These are phyloP conservation scores for Petrea volubilis DNA, from an alignment of 257 asterid genomes.

Conservation along the genomic window DNA sequence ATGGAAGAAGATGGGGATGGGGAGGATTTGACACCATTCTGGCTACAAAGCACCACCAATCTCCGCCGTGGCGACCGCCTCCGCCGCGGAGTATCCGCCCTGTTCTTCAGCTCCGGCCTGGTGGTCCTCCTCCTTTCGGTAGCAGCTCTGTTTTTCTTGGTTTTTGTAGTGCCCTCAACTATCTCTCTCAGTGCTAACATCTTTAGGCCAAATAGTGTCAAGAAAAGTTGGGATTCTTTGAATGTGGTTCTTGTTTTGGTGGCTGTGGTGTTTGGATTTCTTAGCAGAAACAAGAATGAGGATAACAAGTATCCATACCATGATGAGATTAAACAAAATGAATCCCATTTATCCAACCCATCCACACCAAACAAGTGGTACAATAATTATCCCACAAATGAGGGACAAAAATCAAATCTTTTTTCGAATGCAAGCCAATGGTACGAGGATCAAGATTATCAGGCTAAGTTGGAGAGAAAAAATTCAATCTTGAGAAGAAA, in stretches of 20 bases:
- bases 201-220: constrained; percentile 70
- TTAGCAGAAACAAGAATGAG: constrained; percentile 63
- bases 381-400: constrained; percentile 13
- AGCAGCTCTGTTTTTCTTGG: constrained; percentile 54
- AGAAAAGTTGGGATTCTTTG: constrained; percentile 87
- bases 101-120: constrained; percentile 71
- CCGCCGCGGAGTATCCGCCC: constrained; percentile 47
- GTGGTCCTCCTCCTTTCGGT: constrained; percentile 55
- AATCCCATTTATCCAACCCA: constrained; percentile 40
- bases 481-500: constrained; percentile 45
- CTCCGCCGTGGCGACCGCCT: constrained; percentile 60
- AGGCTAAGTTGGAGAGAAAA: constrained; percentile 31
- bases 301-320: constrained; percentile 28
- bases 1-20: constrained; percentile 70
- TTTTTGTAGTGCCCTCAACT: constrained; percentile 59
- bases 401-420: constrained; percentile 27
- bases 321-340: constrained; percentile 38
- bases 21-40: constrained; percentile 65
- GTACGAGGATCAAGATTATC: constrained; percentile 27
- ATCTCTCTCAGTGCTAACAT: constrained; percentile 48
- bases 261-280: constrained; percentile 79
- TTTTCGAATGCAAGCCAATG: constrained; percentile 25
- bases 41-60: constrained; percentile 60
- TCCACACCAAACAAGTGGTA: constrained; percentile 43
- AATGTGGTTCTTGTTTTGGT: constrained; percentile 65